Percentiles rank a stretch among this genome's conserved stretches.
Conservation (phyloP, 164 flowering plant species). For the Macadamia integrifolia region DNA sequence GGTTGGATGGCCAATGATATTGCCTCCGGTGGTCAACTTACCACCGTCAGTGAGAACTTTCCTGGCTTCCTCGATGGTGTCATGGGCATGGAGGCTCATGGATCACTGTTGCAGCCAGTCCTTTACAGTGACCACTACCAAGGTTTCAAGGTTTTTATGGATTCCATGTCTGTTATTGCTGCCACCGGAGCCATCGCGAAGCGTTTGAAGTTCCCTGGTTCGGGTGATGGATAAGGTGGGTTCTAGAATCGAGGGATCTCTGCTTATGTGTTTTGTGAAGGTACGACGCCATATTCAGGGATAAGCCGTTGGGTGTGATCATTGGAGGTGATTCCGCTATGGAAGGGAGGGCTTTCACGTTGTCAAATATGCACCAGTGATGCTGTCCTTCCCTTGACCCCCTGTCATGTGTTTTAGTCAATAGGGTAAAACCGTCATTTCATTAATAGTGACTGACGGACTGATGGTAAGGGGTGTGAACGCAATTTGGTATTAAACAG, state of each 20-base stretch:
- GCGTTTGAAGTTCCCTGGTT: constrained; percentile 58
- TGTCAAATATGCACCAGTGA: no score
- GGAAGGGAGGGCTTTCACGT: constrained; percentile 87
- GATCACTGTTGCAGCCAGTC: constrained; percentile 68
- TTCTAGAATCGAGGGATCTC: constrained; percentile 97
- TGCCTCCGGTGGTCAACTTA: constrained; percentile 98
- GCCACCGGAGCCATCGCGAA: constrained; percentile 93
- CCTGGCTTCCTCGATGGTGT: constrained; percentile 93
- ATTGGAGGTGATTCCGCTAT: constrained; percentile 98
- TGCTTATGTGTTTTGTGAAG: constrained; percentile 78
- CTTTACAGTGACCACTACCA: constrained; percentile 66
- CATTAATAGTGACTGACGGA: no score
- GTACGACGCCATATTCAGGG: constrained; percentile 85
- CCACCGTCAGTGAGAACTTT: constrained; percentile 97
- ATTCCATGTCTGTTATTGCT: constrained; percentile 52
- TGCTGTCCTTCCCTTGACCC: no score
- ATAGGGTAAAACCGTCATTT: no score
- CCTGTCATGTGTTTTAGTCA: no score
- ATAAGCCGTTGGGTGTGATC: constrained; percentile 81
- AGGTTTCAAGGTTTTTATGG: constrained; percentile 60
- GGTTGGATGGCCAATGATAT: constrained; percentile 97
- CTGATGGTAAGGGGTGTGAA: no score
- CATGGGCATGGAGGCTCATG: constrained; percentile 57
- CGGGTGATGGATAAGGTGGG: constrained; percentile 40
- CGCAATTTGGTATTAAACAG: no score